phyloP scores from a whole-genome alignment of 1,139 yeast species.

The Saccharomyces hybrid region DNA sequence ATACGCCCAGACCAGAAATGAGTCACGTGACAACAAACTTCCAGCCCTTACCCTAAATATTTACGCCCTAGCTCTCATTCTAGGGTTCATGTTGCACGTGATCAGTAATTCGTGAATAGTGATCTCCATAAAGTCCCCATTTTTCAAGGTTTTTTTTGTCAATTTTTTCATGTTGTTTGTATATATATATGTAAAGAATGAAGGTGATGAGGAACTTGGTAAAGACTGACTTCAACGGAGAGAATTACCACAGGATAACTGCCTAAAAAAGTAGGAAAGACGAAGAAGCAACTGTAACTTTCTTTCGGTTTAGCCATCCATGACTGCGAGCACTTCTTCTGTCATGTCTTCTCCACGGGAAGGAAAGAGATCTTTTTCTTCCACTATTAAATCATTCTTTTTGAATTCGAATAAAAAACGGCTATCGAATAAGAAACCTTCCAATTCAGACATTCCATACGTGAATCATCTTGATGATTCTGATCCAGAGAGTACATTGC shows the following conservation, averaged over 20 bases:
- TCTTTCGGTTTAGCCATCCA: not conserved
- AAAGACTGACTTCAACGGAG: not conserved
- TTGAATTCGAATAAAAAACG: constrained; percentile 8
- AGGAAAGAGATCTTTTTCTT: constrained; percentile 22
- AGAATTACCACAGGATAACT: not conserved
- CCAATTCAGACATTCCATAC: not conserved
- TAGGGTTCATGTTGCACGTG: not conserved
- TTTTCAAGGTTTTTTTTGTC: not conserved
- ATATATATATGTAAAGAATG: not conserved
- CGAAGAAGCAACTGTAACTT: not conserved
- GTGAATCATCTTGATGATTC: not conserved
- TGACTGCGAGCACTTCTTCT: not conserved
- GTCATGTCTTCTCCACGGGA: not conserved
- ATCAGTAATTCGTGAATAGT: not conserved
- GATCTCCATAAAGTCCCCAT: not conserved
- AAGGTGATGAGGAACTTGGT: not conserved
- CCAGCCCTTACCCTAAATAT: too few species aligned
- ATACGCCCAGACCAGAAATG: not conserved
- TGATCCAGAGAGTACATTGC: not conserved
- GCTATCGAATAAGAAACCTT: not conserved
- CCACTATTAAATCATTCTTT: constrained; percentile 22
- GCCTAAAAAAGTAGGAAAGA: not conserved
- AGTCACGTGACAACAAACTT: not conserved
- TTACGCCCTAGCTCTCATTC: not conserved
- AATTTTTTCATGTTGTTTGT: not conserved